Base-by-base conservation (phyloP, 495 filamentous ascomycete genomes). In the Copromyces sp. region DNA sequence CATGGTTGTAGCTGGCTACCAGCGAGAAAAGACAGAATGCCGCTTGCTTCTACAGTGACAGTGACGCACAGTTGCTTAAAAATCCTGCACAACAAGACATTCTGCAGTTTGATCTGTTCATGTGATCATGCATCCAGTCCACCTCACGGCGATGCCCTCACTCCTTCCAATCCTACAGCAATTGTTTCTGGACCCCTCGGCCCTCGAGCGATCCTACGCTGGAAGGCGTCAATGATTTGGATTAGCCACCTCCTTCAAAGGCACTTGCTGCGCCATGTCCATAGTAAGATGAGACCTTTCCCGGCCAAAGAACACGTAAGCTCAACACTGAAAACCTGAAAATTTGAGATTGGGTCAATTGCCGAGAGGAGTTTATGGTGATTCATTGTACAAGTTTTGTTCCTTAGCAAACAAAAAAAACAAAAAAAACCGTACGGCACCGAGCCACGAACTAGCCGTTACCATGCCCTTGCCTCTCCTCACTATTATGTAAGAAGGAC, bases 401-500 rank as follows among this genome's bases (percentile, higher is more conserved):
- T 16, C 5, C 53, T 61, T 16, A 4, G 29, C 53, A 29, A 16
- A 65, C 35, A 37, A 29, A 37, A 65, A 65, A 65, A 37, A 37
- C 0, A 14, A 24, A 9, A 29, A 20, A 24, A 9, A 29, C 20
- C 45, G 20, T 35, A 29, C 1, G 53, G 14, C 29, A 9, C 53
- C 53, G 29, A 61, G 12, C 3, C 12, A 35, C 6, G 29, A 61
- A 35, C 53, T 61, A 35, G 29, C 7, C 29, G 24, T 61, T 16
- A 17, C 53, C 45, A 53, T 53, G 45, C 45, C 29, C 24, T 35
- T 61, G 53, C 53, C 29, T 35, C 69, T 47, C 40, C 37, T 79
- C 73, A 17, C 74, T 40, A 40, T 73, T 73, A 9, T 74, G 37
- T 35, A 75, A 78, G 8, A 74, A 75, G 29, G 77, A 75, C 71